Base-by-base conservation (phyloP, 2,329 filamentous ascomycete genomes). In the Trichoderma arundinaceum region DNA sequence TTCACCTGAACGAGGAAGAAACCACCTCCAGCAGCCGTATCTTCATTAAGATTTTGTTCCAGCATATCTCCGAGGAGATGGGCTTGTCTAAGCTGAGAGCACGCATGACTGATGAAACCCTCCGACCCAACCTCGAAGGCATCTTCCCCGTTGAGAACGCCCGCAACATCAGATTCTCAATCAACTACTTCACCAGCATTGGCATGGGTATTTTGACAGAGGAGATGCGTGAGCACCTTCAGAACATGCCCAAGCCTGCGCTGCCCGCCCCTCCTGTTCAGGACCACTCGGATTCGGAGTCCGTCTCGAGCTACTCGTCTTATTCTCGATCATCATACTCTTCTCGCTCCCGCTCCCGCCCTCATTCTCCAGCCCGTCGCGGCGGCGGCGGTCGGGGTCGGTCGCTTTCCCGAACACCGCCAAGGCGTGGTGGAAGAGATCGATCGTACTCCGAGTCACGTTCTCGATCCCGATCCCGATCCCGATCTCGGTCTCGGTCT, bases 111-210 rank as follows among this genome's bases (percentile, higher is more conserved):
- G 93, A 96, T 71, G 91, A 95, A 49, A 85, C 88, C 57, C 82
- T 98, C 44, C 88, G 90, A 67, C 88, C 92, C 57, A 91, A 87
- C 75, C 87, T 97, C 66, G 87, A 90, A 44, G 94, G 94, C 35
- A 81, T 99, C 49, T 98, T 99, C 83, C 95, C 95, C 0, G 90
- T 83, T 67, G 94, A 98, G 76, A 92, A 93, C 73, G 88, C 93
- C 28, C 89, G 92, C 74, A 95, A 97, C 78, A 93, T 94, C 44
- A 89, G 94, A 62, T 99, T 99, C 83, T 92, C 94, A 58, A 97
- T 99, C 88, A 99, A 99, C 80, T 99, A 97, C 84, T 98, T 99
- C 77, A 99, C 95, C 9, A 95, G 93, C 73, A 96, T 99, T 73
- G 93, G 94, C 66, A 96, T 99, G 91, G 95, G 95, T 75, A 88